Evolutionary conservation across 2,329 filamentous ascomycete genomes (phyloP).

Genomic region (Phyllosticta citrichinensis): DNA sequence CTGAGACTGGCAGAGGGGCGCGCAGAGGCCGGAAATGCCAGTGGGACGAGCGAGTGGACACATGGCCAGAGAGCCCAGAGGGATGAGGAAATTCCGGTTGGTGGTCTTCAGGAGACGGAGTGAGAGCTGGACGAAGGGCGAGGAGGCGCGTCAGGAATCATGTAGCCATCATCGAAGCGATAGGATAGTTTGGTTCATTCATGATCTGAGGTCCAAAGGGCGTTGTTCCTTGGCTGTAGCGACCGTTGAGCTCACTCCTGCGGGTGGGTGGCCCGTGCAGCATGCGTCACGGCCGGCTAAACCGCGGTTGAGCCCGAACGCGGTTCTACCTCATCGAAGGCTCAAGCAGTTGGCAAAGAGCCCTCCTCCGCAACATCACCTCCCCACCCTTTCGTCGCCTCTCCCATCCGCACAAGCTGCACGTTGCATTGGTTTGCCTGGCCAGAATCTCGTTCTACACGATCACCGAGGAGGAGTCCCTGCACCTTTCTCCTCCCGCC

Average conservation of each 20-base stretch:
- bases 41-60: constrained; percentile 19
- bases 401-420: constrained; percentile 7
- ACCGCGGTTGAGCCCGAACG: neutral
- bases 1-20: constrained; percentile 26
- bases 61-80: neutral
- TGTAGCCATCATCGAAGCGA: no score
- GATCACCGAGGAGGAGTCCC: constrained; percentile 5
- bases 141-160: no score
- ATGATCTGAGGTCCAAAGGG: no score
- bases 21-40: constrained; percentile 19
- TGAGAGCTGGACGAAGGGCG: no score
- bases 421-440: neutral
- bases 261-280: no score
- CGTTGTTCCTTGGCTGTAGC: no score
- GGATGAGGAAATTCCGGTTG: neutral
- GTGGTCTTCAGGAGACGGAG: no score
- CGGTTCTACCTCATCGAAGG: constrained; percentile 11
- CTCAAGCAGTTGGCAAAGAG: constrained; percentile 4
- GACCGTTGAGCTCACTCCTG: no score
- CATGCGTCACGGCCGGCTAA: neutral
- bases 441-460: neutral
- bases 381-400: constrained; percentile 2
- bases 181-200: no score
- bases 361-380: constrained; percentile 13
- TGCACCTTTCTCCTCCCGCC: constrained; percentile 12